Base-by-base conservation (phyloP, 169 alveolate genomes). In the Cryptosporidium xiaoi region DNA sequence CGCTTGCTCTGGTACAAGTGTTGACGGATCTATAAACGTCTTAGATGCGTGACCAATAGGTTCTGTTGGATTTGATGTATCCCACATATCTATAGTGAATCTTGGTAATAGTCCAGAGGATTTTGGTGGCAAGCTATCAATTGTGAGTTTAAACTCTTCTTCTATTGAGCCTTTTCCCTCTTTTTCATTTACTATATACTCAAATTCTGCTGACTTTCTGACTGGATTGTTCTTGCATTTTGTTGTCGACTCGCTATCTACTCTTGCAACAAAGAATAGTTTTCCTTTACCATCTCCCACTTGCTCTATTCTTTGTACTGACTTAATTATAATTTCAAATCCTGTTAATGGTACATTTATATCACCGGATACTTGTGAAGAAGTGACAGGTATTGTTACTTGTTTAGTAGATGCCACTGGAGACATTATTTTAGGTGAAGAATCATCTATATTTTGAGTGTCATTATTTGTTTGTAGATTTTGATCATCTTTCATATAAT, bases 91-190 rank as follows among this genome's bases (percentile, higher is more conserved):
- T 64, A 93, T 85, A 31, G 91, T 83, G 31, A 93, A 92, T 56
- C 90, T 92, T 15, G 96, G 96, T 33, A 94, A 60, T 46, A 84
- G 82, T 50, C 94, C 94, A 31, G 96, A 93, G 5, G 82, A 53
- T 64, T 92, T 91, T 33, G 93, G 95, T 16, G 96, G 96, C 18
- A 94, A 56, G 20, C 53, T 82, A 34, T 90, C 85, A 53, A 92
- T 90, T 71, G 82, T 66, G 3, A 94, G 66, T 29, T 62, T 56
- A 36, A 56, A 84, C 83, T 93, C 90, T 51, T 90, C 34, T 46
- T 94, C 92, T 83, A 92, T 90, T 10, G 91, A 83, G 6, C 90
- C 92, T 29, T 92, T 67, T 10, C 92, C 92, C 48, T 64, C 90
- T 34, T 48, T 46, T 0, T 60, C 34, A 6, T 36, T 40, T 6